These are phyloP conservation scores for Mortierella antarctica DNA, from an alignment of 192 early-diverging fungal genomes.

Conservation along the genomic window DNA sequence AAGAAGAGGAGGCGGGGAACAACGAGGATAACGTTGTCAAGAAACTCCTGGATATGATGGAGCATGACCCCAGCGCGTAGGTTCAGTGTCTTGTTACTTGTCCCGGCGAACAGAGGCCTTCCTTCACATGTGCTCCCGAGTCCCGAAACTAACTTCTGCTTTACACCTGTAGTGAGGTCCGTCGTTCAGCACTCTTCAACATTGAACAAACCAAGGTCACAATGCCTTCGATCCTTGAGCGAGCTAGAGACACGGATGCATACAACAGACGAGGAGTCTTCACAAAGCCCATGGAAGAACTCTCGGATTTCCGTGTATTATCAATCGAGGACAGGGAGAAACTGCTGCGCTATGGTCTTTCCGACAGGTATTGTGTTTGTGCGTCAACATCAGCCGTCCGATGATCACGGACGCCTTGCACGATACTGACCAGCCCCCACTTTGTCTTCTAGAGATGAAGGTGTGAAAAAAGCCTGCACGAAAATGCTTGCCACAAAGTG, in stretches of 20 bases:
- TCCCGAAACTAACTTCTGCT: conserved; percentile 3
- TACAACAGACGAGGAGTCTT: conserved; percentile 80
- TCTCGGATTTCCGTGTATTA: conserved; percentile 75
- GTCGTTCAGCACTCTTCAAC: conserved; percentile 82
- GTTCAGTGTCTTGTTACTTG: conserved; percentile 22
- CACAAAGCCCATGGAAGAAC: conserved; percentile 73
- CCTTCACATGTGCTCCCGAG: neutral
- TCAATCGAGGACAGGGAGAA: conserved; percentile 76
- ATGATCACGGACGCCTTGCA: neutral
- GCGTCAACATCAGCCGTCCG: neutral
- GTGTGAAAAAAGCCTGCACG: conserved; percentile 80
- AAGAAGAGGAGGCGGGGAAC: conserved; percentile 53
- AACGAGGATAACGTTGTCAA: conserved; percentile 71
- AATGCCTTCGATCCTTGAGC: conserved; percentile 75
- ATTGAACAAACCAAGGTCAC: conserved; percentile 72
- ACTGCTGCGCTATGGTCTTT: conserved; percentile 79
- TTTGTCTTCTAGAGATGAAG: conserved; percentile 62
- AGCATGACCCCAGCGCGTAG: conserved; percentile 81
- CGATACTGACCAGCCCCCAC: neutral
- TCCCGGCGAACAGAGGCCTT: neutral
- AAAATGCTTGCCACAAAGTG: conserved; percentile 76
- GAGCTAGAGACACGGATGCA: conserved; percentile 81
- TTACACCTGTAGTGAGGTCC: conserved; percentile 72
- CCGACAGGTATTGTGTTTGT: conserved; percentile 69
- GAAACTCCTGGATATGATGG: conserved; percentile 71